Evolutionary conservation across 2,329 filamentous ascomycete genomes (phyloP), one percentile per base, ranked within the genome.

Genomic region (Chaetomiaceae sp.): DNA sequence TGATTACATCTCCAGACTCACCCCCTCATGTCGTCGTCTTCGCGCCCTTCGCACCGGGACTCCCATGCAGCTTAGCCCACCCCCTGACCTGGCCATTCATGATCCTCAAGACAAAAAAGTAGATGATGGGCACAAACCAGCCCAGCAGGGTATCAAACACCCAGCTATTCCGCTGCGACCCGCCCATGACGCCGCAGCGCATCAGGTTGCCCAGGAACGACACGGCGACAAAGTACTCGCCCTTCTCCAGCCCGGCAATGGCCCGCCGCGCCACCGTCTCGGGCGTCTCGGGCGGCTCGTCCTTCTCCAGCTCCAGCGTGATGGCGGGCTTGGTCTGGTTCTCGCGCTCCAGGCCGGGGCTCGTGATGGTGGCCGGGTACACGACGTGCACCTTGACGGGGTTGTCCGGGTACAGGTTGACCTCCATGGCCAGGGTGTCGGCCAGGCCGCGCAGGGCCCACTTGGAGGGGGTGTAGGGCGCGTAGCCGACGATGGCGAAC

Each of bases 401-500:
- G 42, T 66, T 62, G 38, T 85, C 80, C 47, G 91, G 90, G 73
- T 97, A 99, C 45, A 96, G 73, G 61, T 89, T 75, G 38, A 95
- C 73, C 70, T 99, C 93, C 64, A 92, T 88, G 19, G 82, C 82
- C 44, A 99, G 74, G 0, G 84, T 85, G 65, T 99, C 93, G 48
- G 87, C 86, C 13, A 99, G 76, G 14, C 83, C 85, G 51, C 89
- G 83, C 58, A 99, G 75, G 1, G 93, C 93, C 48, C 85, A 84
- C 71, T 99, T 99, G 50, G 86, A 77, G 3, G 92, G 89, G 0
- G 83, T 79, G 68, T 99, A 99, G 0, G 89, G 79, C 0, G 76
- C 78, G 68, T 99, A 99, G 21, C 93, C 93, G 12, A 85, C 80
- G 30, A 96, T 68, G 12, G 88, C 81, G 61, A 86, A 83, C 61